A percentile compares a stretch with the other conserved stretches of the same genome.
Evolutionary conservation across 2,329 filamentous ascomycete species (phyloP).

Genomic region (Byssochlamys sp.): DNA sequence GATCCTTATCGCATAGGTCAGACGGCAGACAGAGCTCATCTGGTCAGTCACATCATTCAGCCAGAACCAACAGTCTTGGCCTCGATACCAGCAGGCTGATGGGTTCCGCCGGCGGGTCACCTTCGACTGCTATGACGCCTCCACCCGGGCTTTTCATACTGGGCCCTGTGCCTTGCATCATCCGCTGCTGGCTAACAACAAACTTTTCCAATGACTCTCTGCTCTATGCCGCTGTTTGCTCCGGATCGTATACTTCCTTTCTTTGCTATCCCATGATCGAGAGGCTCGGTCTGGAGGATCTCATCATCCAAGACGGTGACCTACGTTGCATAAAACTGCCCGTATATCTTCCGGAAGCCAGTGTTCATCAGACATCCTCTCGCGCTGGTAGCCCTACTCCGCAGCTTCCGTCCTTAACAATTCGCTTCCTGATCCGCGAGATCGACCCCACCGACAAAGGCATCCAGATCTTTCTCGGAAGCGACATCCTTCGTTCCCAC

Average conservation of each 20-base stretch:
- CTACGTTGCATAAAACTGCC: constrained; percentile 62
- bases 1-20: constrained; percentile 86
- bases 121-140: constrained; percentile 50
- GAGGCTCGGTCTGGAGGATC: constrained; percentile 60
- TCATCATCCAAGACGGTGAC: constrained; percentile 58
- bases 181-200: constrained; percentile 87
- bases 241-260: constrained; percentile 80
- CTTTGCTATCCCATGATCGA: constrained; percentile 65
- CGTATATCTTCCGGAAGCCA: constrained; percentile 83
- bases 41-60: constrained; percentile 68
- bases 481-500: constrained; percentile 73
- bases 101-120: constrained; percentile 57
- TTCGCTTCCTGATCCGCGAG: constrained; percentile 64
- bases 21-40: constrained; percentile 89
- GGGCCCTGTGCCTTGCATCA: constrained; percentile 82
- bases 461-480: constrained; percentile 82
- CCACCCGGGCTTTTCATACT: constrained; percentile 77
- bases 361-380: constrained; percentile 62
- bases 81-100: constrained; percentile 61
- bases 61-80: constrained; percentile 77
- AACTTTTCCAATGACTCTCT: constrained; percentile 83
- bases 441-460: constrained; percentile 42
- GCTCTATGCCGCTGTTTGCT: constrained; percentile 84
- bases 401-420: constrained; percentile 70
- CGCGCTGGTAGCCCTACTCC: constrained; percentile 63